Conservation (phyloP, 805 yeast genomes). For the Candida easanensis region DNA sequence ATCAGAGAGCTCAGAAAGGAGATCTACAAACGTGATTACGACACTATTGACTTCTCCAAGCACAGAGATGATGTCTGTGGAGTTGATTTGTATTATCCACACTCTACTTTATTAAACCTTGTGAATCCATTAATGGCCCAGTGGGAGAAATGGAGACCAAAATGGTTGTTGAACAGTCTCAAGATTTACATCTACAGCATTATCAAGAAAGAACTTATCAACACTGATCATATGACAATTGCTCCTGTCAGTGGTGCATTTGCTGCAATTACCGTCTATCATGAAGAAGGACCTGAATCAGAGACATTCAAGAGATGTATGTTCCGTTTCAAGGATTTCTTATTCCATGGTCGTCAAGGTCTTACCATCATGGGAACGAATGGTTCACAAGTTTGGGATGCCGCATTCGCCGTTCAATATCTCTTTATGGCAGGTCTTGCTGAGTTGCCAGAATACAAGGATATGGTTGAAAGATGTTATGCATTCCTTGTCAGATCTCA, state of each 20-base stretch:
- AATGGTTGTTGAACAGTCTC: slow-evolving; percentile 57
- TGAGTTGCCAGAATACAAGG: slow-evolving; percentile 60
- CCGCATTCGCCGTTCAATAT: slow-evolving; percentile 86
- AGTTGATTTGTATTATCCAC: slow-evolving; percentile 92
- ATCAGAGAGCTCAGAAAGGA: slow-evolving; percentile 68
- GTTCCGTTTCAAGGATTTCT: slow-evolving; percentile 65
- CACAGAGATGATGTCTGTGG: slow-evolving; percentile 87
- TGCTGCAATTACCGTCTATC: slow-evolving; percentile 66
- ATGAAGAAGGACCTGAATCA: slow-evolving; percentile 71
- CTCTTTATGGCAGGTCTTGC: slow-evolving; percentile 77
- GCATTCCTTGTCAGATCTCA: slow-evolving; percentile 78
- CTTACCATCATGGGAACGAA: slow-evolving; percentile 95
- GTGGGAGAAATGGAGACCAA: slow-evolving; percentile 76
- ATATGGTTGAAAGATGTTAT: slow-evolving; percentile 62
- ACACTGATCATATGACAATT: slow-evolving; percentile 79
- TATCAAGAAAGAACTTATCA: slow-evolving; percentile 67
- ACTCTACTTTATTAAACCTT: slow-evolving; percentile 60
- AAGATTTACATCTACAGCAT: slow-evolving; percentile 56
- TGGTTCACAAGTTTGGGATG: slow-evolving; percentile 98
- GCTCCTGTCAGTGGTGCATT: slow-evolving; percentile 94
- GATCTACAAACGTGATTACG: slow-evolving; percentile 67
- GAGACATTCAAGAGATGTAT: slow-evolving; percentile 51
- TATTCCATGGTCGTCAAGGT: slow-evolving; percentile 88
- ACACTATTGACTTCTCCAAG: slow-evolving; percentile 59
- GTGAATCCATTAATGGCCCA: slow-evolving; percentile 57